A percentile compares a stretch with the other conserved stretches of the same genome.
These are phyloP conservation scores for Cladophialophora exuberans DNA, from an alignment of 2,329 filamentous ascomycete species.

Conservation along the genomic window DNA sequence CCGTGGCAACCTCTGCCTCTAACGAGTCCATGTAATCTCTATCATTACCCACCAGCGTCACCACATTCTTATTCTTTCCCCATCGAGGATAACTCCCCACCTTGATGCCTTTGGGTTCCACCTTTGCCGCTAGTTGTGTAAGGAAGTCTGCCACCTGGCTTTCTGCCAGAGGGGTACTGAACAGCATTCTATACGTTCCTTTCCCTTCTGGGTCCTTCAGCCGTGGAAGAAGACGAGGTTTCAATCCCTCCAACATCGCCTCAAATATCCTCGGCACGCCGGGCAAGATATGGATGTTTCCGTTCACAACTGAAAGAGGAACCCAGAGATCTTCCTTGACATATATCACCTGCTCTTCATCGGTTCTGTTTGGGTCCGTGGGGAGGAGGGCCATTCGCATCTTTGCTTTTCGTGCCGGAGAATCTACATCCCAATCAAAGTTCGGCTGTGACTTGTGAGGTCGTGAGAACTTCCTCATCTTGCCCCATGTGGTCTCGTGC, in stretches of 20 bases:
- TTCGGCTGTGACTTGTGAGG: constrained; percentile 71
- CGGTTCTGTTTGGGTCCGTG: constrained; percentile 66
- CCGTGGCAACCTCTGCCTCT: constrained; percentile 74
- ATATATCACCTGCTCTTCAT: constrained; percentile 76
- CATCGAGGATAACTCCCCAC: constrained; percentile 94
- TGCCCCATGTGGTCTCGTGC: constrained; percentile 74
- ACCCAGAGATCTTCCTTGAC: constrained; percentile 85
- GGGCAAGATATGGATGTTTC: constrained; percentile 90
- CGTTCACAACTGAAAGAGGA: constrained; percentile 83
- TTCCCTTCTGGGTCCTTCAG: constrained; percentile 80
- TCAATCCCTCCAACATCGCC: constrained; percentile 74
- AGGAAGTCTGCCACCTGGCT: constrained; percentile 82
- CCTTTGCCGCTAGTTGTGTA: constrained; percentile 74
- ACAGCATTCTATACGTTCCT: constrained; percentile 75
- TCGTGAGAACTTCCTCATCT: constrained; percentile 82
- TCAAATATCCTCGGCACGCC: constrained; percentile 87
- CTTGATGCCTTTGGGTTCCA: constrained; percentile 78
- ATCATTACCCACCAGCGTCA: constrained; percentile 82
- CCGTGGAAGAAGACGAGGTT: constrained; percentile 69
- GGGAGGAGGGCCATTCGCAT: constrained; percentile 90
- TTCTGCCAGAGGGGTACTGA: constrained; percentile 86
- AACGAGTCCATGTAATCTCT: constrained; percentile 76
- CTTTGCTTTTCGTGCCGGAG: constrained; percentile 76
- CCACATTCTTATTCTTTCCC: constrained; percentile 84
- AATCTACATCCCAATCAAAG: constrained; percentile 84